Percentiles rank a stretch among this genome's conserved stretches.
phyloP scores from a whole-genome alignment of 2,329 filamentous ascomycete genomes.

The Fusarium verticillioides region DNA sequence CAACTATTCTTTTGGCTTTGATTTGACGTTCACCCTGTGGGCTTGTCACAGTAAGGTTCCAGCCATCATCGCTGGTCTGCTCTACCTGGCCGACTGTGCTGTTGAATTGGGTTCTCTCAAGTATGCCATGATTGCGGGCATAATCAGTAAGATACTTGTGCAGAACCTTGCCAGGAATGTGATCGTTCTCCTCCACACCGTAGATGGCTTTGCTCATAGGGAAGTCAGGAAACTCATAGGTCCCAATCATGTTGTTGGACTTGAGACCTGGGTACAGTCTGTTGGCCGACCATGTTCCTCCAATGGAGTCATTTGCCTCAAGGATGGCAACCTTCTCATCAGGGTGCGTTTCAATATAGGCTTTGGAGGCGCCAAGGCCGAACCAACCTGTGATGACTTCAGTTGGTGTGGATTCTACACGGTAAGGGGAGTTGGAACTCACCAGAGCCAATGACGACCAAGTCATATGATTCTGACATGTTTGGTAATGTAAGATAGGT shows the following conservation, averaged over 20 bases:
- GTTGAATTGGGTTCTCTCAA: conserved; percentile 57
- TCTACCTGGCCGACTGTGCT: conserved; percentile 60
- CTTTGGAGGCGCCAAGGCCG: conserved; percentile 64
- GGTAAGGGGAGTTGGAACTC: not conserved
- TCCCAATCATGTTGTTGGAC: conserved; percentile 60
- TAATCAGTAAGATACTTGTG: conserved; percentile 52
- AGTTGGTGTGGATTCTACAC: not conserved
- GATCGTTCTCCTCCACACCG: conserved; percentile 46
- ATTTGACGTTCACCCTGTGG: not conserved
- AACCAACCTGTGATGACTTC: not conserved
- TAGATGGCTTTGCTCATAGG: conserved; percentile 63
- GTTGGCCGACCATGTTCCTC: conserved; percentile 70
- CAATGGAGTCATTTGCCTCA: conserved; percentile 60
- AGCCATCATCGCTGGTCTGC: conserved; percentile 20
- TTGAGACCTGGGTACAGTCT: conserved; percentile 70
- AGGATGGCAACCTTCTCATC: conserved; percentile 58
- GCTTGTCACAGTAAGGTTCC: conserved; percentile 1
- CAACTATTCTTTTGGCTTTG: conserved; percentile 50
- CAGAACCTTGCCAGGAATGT: conserved; percentile 52
- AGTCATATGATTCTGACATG: not conserved
- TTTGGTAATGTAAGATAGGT: not conserved
- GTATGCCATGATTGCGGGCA: conserved; percentile 59
- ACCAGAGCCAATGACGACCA: not conserved
- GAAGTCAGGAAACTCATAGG: conserved; percentile 69
- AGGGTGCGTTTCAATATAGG: conserved; percentile 62